Evolutionary conservation across 148 eudicot genomes (phyloP).

Genomic region (Camellia sinensis): DNA sequence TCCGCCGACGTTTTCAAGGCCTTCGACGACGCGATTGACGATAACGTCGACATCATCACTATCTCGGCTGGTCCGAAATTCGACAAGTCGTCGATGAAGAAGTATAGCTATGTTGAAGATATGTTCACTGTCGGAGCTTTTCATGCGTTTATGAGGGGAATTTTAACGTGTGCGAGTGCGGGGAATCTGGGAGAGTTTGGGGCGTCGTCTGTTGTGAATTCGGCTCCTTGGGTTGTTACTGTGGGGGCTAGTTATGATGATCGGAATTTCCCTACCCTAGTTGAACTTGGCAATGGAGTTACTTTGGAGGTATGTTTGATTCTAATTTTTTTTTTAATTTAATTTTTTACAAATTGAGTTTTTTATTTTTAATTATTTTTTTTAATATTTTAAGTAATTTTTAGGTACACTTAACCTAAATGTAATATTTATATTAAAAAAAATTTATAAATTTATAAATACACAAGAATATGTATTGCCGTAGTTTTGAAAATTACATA

Average conservation of each 20-base stretch:
- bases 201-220: neutral
- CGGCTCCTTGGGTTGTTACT: neutral
- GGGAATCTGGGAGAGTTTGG: neutral
- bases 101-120: neutral
- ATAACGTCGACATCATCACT: neutral
- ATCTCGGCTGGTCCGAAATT: neutral
- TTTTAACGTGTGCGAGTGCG: neutral
- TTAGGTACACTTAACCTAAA: no score
- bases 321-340: no score
- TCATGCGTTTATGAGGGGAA: neutral
- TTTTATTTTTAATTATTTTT: no score
- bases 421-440: no score
- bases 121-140: neutral
- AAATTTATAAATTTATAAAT: no score
- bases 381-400: no score
- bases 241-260: neutral
- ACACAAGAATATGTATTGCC: no score
- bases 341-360: no score
- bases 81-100: neutral
- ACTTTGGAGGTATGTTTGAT: neutral
- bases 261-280: neutral
- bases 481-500: no score
- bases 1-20: neutral
- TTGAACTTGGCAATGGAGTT: neutral
- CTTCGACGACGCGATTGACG: neutral